phyloP scores from a whole-genome alignment of 805 yeast species.

The Suhomyces pyralidae region DNA sequence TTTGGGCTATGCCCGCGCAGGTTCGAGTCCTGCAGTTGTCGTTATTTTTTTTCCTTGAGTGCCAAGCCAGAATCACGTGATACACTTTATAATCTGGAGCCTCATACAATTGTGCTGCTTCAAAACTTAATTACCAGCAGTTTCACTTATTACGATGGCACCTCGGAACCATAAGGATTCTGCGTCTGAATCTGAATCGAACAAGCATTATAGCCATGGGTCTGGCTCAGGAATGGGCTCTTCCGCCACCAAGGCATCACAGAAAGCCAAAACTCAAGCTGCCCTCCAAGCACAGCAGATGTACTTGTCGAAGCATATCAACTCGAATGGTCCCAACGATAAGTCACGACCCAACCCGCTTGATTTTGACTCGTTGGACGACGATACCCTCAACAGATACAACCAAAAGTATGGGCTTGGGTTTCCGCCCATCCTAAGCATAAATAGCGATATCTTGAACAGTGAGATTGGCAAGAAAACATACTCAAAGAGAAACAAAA shows the following conservation, averaged over 20 bases:
- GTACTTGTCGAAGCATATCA: constrained; percentile 61
- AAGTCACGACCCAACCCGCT: constrained; percentile 51
- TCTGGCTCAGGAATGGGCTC: constrained; percentile 7
- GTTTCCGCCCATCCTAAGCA: constrained; percentile 58
- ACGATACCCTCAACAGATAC: constrained; percentile 66
- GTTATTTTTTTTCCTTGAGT: constrained; percentile 2
- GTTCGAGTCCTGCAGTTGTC: constrained; percentile 17
- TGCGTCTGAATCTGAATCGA: constrained; percentile 35
- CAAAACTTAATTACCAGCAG: no score
- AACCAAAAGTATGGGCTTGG: constrained; percentile 55
- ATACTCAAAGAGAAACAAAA: constrained; percentile 26
- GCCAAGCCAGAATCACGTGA: background rate
- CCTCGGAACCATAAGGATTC: constrained; percentile 29
- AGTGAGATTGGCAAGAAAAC: constrained; percentile 76
- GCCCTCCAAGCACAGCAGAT: constrained; percentile 71
- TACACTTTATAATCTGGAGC: no score
- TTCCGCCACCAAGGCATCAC: constrained; percentile 37
- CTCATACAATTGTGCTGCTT: no score
- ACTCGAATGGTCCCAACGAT: constrained; percentile 71
- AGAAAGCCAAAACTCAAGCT: constrained; percentile 58
- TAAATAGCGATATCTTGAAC: constrained; percentile 66
- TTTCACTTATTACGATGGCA: background rate
- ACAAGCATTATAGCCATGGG: constrained; percentile 6
- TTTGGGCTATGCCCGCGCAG: constrained; percentile 17
- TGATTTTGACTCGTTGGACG: constrained; percentile 66